Evolutionary conservation across 345 rosid species (phyloP), one percentile per base, ranked within the genome.

Genomic region (Dimocarpus longan): DNA sequence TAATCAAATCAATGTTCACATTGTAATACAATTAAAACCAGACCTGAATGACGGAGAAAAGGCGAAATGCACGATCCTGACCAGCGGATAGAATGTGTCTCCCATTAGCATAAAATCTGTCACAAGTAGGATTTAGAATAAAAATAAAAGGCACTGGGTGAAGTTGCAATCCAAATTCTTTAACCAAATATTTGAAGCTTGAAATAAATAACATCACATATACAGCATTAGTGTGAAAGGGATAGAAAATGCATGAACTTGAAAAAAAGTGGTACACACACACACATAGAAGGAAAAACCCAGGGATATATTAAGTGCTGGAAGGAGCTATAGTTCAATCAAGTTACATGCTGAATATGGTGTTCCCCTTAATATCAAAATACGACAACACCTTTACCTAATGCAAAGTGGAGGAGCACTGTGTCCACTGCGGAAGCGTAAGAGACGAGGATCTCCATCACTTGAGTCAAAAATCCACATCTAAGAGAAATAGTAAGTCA

Each of bases 391-490:
- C 43, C 60, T 50, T 75, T 84, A 93, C 99, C 95, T 96, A 89
- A 96, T 90, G 86, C 97, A 96, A 71, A 85, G 86, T 43, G 99
- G 99, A 79, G 99, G 97, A 79, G 99, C 99, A 90, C 98, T 93
- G 65, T 96, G 98, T 80, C 99, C 99, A 84, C 94, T 91, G 21
- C 97, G 98, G 83, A 96, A 96, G 74, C 98, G 97, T 79, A 96
- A 82, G 66, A 96, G 87, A 68, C 97, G 97, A 89, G 98, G 97
- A 86, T 91, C 99, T 42, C 93, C 97, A 84, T 96, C 97, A 88
- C 85, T 94, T 76, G 93, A 89, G 89, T 91, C 98, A 78, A 96
- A 96, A 84, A 96, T 91, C 99, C 99, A 96, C 93, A 96, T 91
- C 98, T 96, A 79, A 26, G 76, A 44, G 8, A 78, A 60, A 73